Evolutionary conservation across 345 rosid genomes (phyloP), one percentile per base, ranked within the genome.

Genomic region (Zanthoxylum bungeanum): DNA sequence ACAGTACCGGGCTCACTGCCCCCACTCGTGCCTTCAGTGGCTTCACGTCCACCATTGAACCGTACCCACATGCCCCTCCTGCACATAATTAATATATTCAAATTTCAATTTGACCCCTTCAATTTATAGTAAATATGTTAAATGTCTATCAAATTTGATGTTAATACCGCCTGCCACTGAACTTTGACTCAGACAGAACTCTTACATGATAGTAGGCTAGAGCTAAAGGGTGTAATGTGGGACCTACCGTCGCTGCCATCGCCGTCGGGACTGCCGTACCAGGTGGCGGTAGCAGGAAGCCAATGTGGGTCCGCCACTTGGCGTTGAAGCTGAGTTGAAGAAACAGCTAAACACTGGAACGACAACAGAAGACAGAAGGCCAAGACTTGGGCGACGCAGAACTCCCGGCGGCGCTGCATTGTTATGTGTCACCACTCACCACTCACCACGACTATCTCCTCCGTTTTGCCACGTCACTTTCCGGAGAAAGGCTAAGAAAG

Each of bases 1-100:
- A 94, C 69, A 94, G 89, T 9, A 79, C 71, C 42, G 97, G 88
- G 81, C 95, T 92, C 82, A 92, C 98, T 8, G 98, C 97, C 17
- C 98, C 97, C 5, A 92, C 98, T 28, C 98, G 75, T 0, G 98
- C 98, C 81, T 69, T 80, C 11, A 94, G 69, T 22, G 98, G 99
- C 87, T 78, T 90, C 78, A 92, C 97, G 60, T 92, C 93, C 65
- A 92, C 98, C 51, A 94, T 25, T 0, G 93, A 78, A 19, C 98
- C 98, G 77, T 94, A 94, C 74, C 98, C 98, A 68, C 99, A 92
- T 1, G 99, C 99, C 46, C 99, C 98, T 51, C 98, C 99, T 95
- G 83, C 76, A 49, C 31, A 19, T 5, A 14, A 22, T 4, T 5
- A 42, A 44, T 12, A 17, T 14, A 14, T 19, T 19, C 49, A 44